Conservation (phyloP, 805 yeast species). For the Ogataea minuta region DNA sequence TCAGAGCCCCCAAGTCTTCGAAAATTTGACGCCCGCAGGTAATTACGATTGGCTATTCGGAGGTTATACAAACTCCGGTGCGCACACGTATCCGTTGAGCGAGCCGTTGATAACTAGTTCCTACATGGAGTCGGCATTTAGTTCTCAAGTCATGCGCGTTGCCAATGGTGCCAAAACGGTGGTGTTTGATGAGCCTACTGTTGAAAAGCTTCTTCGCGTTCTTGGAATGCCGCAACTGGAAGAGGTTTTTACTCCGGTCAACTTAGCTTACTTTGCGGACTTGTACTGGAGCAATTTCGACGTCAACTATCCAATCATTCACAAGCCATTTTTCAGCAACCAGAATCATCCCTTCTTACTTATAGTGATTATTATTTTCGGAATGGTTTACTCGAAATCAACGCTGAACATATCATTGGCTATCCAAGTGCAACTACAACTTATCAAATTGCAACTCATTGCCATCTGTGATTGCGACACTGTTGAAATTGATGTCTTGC, state of each 20-base stretch:
- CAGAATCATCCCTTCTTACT: slow-evolving; percentile 18
- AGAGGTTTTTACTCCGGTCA: slow-evolving; percentile 4
- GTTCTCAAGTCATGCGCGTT: background rate
- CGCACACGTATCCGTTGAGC: slow-evolving; percentile 2
- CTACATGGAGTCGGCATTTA: background rate
- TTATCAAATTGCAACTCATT: slow-evolving; percentile 18
- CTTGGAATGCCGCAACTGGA: slow-evolving; percentile 2
- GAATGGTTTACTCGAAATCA: slow-evolving; percentile 24
- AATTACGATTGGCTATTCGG: slow-evolving; percentile 16
- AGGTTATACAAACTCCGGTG: slow-evolving; percentile 1
- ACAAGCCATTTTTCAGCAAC: slow-evolving; percentile 33
- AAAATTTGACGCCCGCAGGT: background rate
- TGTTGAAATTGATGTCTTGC: slow-evolving; percentile 25
- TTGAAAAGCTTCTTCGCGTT: slow-evolving; percentile 2
- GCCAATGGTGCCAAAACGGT: background rate
- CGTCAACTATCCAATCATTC: slow-evolving; percentile 40
- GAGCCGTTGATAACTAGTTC: slow-evolving; percentile 1
- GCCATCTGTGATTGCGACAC: slow-evolving; percentile 15
- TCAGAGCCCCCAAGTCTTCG: background rate
- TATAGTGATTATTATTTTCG: slow-evolving; percentile 17
- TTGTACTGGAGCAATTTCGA: slow-evolving; percentile 39
- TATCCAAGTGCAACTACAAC: slow-evolving; percentile 21
- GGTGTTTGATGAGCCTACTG: background rate
- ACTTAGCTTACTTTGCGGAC: slow-evolving; percentile 23
- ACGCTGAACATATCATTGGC: slow-evolving; percentile 16